Conservation (phyloP, 805 yeast species). For the Metschnikowia gelsemii region DNA sequence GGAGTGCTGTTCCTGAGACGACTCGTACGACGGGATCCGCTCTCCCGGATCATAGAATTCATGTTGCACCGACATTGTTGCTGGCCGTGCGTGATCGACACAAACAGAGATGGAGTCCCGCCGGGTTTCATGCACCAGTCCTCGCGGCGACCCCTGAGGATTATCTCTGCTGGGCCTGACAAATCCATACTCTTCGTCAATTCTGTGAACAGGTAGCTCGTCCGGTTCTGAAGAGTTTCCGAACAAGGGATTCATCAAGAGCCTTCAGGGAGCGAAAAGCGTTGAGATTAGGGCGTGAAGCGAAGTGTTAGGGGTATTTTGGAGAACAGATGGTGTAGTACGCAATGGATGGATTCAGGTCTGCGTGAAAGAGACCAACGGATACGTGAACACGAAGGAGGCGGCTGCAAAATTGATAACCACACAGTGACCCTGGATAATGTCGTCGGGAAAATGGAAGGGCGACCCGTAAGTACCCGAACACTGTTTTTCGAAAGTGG, state of each 20-base stretch:
- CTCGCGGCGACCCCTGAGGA: conserved; percentile 2
- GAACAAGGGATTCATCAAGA: conserved; percentile 6
- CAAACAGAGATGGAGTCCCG: too few relatives aligned
- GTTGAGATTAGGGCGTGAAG: background rate
- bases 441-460: background rate
- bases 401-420: too few relatives aligned
- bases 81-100: conserved; percentile 1
- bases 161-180: conserved; percentile 8
- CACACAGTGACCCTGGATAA: too few relatives aligned
- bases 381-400: too few relatives aligned
- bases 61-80: conserved; percentile 17
- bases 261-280: background rate
- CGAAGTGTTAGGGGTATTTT: background rate
- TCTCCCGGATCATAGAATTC: conserved; percentile 31
- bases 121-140: conserved; percentile 3
- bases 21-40: conserved; percentile 43
- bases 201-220: conserved; percentile 15
- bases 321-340: background rate
- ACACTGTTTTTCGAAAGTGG: background rate
- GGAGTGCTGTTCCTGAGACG: conserved; percentile 34
- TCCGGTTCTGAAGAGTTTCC: conserved; percentile 1
- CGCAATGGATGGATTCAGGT: too few relatives aligned
- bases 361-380: too few relatives aligned
- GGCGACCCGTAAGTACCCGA: background rate
- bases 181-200: conserved; percentile 14